Evolutionary conservation across 257 asterid species (phyloP), one percentile per base, ranked within the genome.

Genomic region (Avicennia marina): DNA sequence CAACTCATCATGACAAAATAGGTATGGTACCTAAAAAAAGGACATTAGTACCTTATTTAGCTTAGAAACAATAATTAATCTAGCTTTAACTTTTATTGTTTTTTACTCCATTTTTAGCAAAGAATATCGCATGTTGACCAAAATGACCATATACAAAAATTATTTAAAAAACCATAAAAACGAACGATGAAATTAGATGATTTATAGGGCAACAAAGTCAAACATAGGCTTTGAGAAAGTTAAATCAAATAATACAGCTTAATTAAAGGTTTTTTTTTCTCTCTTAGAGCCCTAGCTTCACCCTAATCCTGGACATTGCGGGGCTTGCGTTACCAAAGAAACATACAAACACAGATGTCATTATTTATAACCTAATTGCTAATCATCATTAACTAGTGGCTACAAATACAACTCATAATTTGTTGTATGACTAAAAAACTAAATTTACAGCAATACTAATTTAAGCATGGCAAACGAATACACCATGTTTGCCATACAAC

Each of bases 11-110:
- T 64, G 22, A 19, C 38, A 39, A 15, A 64, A 57, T 50, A 19
- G 66, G 71, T 19, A 42, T 33, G 47, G 44, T 46, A 64, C 76
- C 76, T 58, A 44, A 53, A 51, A 51, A 31, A 36, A 21, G n/a
- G 56, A 20, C 65, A 40, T 50, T 44, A 44, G 10, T 44, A 7
- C 36, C 41, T 58, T 29, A 43, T 2, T 41, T 54, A 24, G 18
- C 65, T 15, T 50, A 34, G 22, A 48, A 32, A 33, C 49, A 24
- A 36, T 19, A 43, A 29, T 43, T n/a, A n/a, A n/a, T n/a, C 17
- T 27, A 29, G 13, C 17, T 18, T 5, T 15, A 6, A 17, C 52
- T 4, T 21, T 17, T 34, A 8, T 11, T 12, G 5, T 29, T 46
- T 36, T 63, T 22, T 26, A 50, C 41, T 34, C 41, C 19, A 60